These are phyloP conservation scores for Scedosporium apiospermum DNA, from an alignment of 2,329 filamentous ascomycete genomes.

Conservation along the genomic window DNA sequence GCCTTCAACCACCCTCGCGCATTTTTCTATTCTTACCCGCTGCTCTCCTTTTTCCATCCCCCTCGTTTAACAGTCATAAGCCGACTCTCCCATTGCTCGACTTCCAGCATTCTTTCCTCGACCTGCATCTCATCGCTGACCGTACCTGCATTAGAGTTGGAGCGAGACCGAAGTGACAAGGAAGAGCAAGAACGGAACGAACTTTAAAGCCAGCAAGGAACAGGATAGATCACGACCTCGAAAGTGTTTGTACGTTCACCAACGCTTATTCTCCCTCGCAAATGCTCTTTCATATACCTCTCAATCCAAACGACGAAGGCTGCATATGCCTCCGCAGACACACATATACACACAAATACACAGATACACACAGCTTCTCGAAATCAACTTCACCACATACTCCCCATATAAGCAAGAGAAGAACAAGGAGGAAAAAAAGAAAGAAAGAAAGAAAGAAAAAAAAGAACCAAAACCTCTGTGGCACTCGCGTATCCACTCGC, in stretches of 20 bases:
- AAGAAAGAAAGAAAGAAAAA: too few species aligned
- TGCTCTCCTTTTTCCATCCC: not conserved
- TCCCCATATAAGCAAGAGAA: too few species aligned
- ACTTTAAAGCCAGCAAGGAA: not conserved
- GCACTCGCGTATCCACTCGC: not conserved
- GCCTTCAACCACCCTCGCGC: not conserved
- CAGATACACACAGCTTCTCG: too few species aligned
- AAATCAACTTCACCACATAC: too few species aligned
- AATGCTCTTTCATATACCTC: not conserved
- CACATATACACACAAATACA: too few species aligned
- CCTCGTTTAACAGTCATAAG: not conserved
- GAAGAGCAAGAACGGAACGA: constrained; percentile 1
- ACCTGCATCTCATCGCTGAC: constrained; percentile 6
- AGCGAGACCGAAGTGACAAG: constrained; percentile 7
- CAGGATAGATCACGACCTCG: constrained; percentile 1
- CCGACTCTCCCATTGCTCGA: not conserved
- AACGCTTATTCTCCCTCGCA: not conserved
- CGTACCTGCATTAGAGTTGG: constrained; percentile 8
- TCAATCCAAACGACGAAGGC: not conserved
- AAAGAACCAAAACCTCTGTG: not conserved
- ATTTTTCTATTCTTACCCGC: constrained; percentile 1
- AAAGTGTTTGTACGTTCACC: constrained; percentile 4
- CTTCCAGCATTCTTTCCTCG: not conserved
- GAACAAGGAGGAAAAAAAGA: too few species aligned
- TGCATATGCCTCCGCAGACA: not conserved